Evolutionary conservation across 2,329 filamentous ascomycete genomes (phyloP).

Genomic region (Teratosphaeria viscida): DNA sequence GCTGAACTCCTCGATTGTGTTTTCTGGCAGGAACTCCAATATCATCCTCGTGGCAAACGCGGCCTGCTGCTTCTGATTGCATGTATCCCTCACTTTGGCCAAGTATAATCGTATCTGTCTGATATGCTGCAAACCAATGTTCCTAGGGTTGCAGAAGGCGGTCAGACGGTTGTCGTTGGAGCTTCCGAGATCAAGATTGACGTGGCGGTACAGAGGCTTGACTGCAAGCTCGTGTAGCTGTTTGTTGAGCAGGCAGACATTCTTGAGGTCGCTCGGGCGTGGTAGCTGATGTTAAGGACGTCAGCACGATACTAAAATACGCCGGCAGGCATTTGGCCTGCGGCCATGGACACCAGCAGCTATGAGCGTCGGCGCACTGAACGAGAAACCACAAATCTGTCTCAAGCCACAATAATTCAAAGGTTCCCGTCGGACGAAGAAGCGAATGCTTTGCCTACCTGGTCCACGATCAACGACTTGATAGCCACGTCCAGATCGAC

Average conservation of each 20-base stretch:
- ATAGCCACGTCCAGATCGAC: conserved; percentile 16
- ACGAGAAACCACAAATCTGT: neutral
- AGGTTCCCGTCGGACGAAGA: neutral
- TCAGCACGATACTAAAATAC: neutral
- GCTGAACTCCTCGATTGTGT: conserved; percentile 10
- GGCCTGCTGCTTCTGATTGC: conserved; percentile 34
- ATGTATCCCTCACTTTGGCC: conserved; percentile 33
- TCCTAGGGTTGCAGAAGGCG: conserved; percentile 36
- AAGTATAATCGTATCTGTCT: conserved; percentile 38
- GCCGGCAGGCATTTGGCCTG: neutral
- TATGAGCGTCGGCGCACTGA: neutral
- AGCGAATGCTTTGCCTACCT: conserved; percentile 7
- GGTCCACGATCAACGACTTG: conserved; percentile 16
- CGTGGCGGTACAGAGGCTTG: conserved; percentile 36
- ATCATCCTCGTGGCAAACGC: conserved; percentile 40
- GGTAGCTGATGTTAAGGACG: conserved; percentile 25
- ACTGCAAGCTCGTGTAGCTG: conserved; percentile 37
- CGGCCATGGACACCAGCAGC: neutral
- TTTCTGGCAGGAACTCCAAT: conserved; percentile 26
- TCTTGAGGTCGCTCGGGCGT: conserved; percentile 38
- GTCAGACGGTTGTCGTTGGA: conserved; percentile 33
- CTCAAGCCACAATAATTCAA: neutral
- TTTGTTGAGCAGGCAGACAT: conserved; percentile 37
- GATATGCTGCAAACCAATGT: conserved; percentile 38
- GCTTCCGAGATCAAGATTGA: conserved; percentile 38